Evolutionary conservation across 306 rosid species (phyloP), one percentile per base, ranked within the genome.

Genomic region (Boehmeria nivea): DNA sequence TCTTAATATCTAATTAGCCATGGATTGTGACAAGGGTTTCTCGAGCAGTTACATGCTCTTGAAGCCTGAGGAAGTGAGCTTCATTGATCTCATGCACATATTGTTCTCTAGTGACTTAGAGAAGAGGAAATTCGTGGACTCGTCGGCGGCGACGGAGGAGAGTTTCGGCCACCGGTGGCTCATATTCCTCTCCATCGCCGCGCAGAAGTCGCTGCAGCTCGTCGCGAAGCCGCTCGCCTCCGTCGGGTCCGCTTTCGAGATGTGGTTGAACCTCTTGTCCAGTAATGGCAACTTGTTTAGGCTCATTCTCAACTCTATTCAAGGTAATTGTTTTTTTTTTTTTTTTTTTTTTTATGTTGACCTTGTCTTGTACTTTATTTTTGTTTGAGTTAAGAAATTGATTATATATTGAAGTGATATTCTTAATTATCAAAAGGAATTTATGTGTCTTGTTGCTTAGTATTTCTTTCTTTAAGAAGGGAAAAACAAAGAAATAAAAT

Each of bases 31-130:
- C 64, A 78, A 73, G 42, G 39, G 66, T 6, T 84, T 84, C 25
- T 73, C 83, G 10, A 28, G 71, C 61, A 68, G 57, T 17, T 75
- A 79, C 2, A 67, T 87, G 94, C 17, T 87, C 15, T 28, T 87
- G 77, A 78, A 68, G 10, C 89, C 76, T 0, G 68, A 79, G 49
- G 83, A 81, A 3, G 83, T 87, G 65, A 63, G 62, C 16, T 68
- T 79, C 19, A 23, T 70, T 5, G 94, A 84, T 79, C 71, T 87
- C 4, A 0, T 77, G 43, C 73, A 24, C 40, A 24, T 84, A 5
- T 51, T 87, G 16, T 70, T 37, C 57, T 63, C 81, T 6, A 54
- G 71, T 0, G 54, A 78, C 51, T 25, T 81, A 4, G 70, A 64
- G 33, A 34, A 77, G 5, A 63, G 83, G 11, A 72, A 61, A 33